Conservation (phyloP, 2,329 filamentous ascomycete species). For the Aspergillus glaucus region DNA sequence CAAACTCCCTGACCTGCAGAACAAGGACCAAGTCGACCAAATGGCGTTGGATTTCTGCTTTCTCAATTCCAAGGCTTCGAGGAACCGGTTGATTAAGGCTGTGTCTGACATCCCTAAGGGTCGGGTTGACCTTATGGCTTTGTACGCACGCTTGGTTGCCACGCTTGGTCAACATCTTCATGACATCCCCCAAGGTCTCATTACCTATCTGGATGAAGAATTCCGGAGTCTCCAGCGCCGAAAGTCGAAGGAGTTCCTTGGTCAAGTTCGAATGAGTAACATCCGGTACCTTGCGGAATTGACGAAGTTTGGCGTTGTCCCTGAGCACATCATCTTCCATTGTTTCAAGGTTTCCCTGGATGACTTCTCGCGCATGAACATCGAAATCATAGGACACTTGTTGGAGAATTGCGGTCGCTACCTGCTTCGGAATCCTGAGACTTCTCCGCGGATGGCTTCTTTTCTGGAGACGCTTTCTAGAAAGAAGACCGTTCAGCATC, state of each 20-base stretch:
- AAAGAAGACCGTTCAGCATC: conserved; percentile 92
- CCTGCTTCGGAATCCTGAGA: conserved; percentile 84
- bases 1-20: conserved; percentile 83
- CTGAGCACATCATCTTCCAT: conserved; percentile 97
- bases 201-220: conserved; percentile 89
- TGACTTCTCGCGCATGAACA: conserved; percentile 98
- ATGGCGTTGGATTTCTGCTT: conserved; percentile 96
- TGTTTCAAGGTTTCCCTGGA: conserved; percentile 96
- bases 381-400: conserved; percentile 94
- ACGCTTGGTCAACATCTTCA: conserved; percentile 91
- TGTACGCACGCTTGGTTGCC: conserved; percentile 87
- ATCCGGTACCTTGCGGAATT: conserved; percentile 96
- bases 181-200: conserved; percentile 85
- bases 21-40: conserved; percentile 86
- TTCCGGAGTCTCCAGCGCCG: conserved; percentile 94
- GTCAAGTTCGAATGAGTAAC: conserved; percentile 86
- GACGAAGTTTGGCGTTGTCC: conserved; percentile 96
- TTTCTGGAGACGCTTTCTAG: conserved; percentile 92
- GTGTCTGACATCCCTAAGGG: conserved; percentile 93
- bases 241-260: conserved; percentile 95
- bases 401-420: conserved; percentile 96
- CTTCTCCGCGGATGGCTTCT: conserved; percentile 83
- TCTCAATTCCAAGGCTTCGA: conserved; percentile 93
- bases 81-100: conserved; percentile 87
- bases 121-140: conserved; percentile 79